A percentile compares a stretch with the other conserved stretches of the same genome.
Conservation (phyloP, 1,284 basidiomycete species). For the Leccinum pallidistipes region DNA sequence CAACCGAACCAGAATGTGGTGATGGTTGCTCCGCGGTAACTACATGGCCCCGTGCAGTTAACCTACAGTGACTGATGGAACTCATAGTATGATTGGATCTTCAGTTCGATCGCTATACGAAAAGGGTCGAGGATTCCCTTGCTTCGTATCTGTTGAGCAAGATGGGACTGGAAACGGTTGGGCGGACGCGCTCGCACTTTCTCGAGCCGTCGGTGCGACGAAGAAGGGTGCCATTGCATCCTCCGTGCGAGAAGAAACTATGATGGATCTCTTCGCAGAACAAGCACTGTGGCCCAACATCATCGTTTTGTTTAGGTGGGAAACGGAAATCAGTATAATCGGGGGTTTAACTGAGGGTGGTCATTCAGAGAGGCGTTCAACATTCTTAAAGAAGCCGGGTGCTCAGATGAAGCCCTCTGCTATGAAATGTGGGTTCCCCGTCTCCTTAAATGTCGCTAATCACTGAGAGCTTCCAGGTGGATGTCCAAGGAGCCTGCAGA, state of each 20-base stretch:
- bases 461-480: slow-evolving; percentile 46
- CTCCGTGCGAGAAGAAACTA: slow-evolving; percentile 63
- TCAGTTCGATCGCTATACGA: slow-evolving; percentile 61
- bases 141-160: slow-evolving; percentile 65
- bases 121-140: slow-evolving; percentile 63
- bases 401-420: slow-evolving; percentile 65
- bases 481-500: slow-evolving; percentile 75
- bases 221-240: slow-evolving; percentile 66
- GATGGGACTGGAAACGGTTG: slow-evolving; percentile 55
- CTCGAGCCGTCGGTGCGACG: slow-evolving; percentile 60
- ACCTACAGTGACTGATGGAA: slow-evolving; percentile 4
- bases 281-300: slow-evolving; percentile 70
- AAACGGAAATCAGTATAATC: background rate
- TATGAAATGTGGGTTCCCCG: slow-evolving; percentile 55
- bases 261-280: slow-evolving; percentile 66
- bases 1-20: slow-evolving; percentile 57
- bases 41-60: background rate
- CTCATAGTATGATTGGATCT: slow-evolving; percentile 59
- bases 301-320: slow-evolving; percentile 59
- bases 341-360: slow-evolving; percentile 2
- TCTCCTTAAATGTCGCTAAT: background rate
- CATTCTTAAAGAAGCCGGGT: slow-evolving; percentile 63
- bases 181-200: slow-evolving; percentile 50
- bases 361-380: slow-evolving; percentile 56
- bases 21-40: slow-evolving; percentile 59